These are phyloP conservation scores for Anthracocystis setariae DNA, from an alignment of 1,284 basidiomycete genomes.

Conservation along the genomic window DNA sequence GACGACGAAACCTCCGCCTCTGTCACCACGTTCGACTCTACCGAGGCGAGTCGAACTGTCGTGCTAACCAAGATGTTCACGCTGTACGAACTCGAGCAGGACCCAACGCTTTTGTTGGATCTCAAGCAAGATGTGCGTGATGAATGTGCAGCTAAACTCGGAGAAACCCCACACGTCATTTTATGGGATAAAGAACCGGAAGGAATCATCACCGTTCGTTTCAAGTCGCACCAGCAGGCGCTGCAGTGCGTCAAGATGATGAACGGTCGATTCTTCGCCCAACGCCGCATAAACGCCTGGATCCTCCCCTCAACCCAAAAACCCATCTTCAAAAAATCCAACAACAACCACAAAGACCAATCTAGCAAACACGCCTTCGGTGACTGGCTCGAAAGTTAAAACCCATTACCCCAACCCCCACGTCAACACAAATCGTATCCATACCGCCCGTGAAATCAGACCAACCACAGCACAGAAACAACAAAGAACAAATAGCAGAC, in stretches of 20 bases:
- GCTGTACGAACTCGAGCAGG: conserved; percentile 84
- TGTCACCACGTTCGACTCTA: background rate
- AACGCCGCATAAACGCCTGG: conserved; percentile 81
- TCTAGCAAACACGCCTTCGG: conserved; percentile 26
- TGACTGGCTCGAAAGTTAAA: conserved; percentile 16
- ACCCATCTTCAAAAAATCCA: conserved; percentile 80
- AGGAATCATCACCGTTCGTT: conserved; percentile 95
- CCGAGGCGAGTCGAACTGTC: conserved; percentile 25
- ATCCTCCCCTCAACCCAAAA: conserved; percentile 83
- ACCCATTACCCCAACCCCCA: background rate
- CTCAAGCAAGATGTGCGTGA: conserved; percentile 95
- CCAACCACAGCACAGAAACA: too few relatives aligned
- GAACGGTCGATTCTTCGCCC: conserved; percentile 92
- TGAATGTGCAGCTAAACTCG: conserved; percentile 82
- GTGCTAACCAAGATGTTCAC: conserved; percentile 83
- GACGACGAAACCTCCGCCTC: conserved; percentile 13
- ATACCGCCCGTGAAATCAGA: too few relatives aligned
- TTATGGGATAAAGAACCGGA: conserved; percentile 95
- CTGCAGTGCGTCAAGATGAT: conserved; percentile 94
- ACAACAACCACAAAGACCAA: conserved; percentile 20
- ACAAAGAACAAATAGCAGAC: too few relatives aligned
- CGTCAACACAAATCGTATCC: too few relatives aligned
- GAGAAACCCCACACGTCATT: conserved; percentile 96
- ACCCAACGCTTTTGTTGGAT: conserved; percentile 86
- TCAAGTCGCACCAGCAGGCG: conserved; percentile 85